Evolutionary conservation across 1,284 basidiomycete species (phyloP).

Genomic region (Trichosporon sp.): DNA sequence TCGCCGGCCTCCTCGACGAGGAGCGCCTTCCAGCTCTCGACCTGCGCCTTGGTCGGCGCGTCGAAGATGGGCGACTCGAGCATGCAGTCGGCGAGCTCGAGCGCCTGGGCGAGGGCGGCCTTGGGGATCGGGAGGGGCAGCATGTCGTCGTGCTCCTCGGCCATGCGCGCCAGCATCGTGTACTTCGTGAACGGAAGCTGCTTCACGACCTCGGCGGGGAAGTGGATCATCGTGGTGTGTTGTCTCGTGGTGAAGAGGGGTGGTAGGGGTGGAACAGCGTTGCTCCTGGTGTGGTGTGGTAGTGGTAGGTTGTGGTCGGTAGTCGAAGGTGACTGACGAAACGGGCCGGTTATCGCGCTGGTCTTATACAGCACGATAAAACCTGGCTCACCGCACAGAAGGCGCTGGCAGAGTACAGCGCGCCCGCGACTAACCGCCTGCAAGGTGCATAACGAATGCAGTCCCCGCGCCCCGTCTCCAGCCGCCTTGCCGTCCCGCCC

Average conservation of each 20-base stretch:
- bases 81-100: slow-evolving; percentile 16
- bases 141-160: slow-evolving; percentile 14
- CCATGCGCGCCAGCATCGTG: slow-evolving; percentile 12
- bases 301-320: neutral
- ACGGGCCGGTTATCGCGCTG: neutral
- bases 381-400: neutral
- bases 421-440: neutral
- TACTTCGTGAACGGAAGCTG: slow-evolving; percentile 22
- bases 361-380: neutral
- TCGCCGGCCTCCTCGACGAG: slow-evolving; percentile 19
- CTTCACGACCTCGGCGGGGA: slow-evolving; percentile 17
- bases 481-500: neutral
- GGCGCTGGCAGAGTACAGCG: neutral
- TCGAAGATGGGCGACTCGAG: slow-evolving; percentile 17
- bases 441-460: slow-evolving; percentile 1
- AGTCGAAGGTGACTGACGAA: neutral
- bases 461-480: neutral
- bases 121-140: slow-evolving; percentile 13
- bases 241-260: neutral
- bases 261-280: neutral
- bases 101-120: slow-evolving; percentile 14
- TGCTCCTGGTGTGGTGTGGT: neutral
- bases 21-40: slow-evolving; percentile 8
- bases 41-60: slow-evolving; percentile 15
- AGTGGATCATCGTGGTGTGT: slow-evolving; percentile 13